Conservation (phyloP, 495 filamentous ascomycete species). For the Penicillium tannophilum region DNA sequence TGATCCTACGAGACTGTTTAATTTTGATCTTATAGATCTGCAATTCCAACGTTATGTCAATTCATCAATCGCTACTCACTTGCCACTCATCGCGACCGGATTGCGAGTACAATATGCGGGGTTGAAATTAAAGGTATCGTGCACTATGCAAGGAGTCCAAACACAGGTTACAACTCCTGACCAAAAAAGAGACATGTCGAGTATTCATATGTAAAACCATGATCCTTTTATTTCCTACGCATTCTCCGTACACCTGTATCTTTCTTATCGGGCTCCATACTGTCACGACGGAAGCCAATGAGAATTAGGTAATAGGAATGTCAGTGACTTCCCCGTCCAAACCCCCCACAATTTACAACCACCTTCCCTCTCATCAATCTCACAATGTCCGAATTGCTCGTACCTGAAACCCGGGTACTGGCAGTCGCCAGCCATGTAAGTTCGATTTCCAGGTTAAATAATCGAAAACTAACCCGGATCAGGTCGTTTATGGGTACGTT, state of each 20-base stretch:
- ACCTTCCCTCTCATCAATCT: slow-evolving; percentile 8
- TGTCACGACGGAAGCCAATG: slow-evolving; percentile 3
- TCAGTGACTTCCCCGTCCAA: slow-evolving; percentile 14
- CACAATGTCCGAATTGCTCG: slow-evolving; percentile 44
- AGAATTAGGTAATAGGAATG: slow-evolving; percentile 28
- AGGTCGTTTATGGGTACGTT: slow-evolving; percentile 81
- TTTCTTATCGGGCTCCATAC: background rate
- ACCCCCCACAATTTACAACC: slow-evolving; percentile 8
- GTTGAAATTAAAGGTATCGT: background rate
- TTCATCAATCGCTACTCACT: background rate
- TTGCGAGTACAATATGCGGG: background rate
- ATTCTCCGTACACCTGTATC: no score
- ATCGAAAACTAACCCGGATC: slow-evolving; percentile 24
- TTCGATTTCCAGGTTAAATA: slow-evolving; percentile 16
- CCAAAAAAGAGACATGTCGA: background rate
- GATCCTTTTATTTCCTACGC: no score
- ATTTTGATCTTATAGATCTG: background rate
- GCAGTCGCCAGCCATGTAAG: slow-evolving; percentile 98
- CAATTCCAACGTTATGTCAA: background rate
- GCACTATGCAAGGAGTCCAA: background rate
- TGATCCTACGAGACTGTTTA: no score
- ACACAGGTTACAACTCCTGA: background rate
- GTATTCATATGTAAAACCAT: background rate
- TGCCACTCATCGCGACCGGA: background rate
- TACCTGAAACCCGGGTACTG: slow-evolving; percentile 86